phyloP scores from a whole-genome alignment of 352 stramenopile genomes.

The Phytophthora fragariaefolia region DNA sequence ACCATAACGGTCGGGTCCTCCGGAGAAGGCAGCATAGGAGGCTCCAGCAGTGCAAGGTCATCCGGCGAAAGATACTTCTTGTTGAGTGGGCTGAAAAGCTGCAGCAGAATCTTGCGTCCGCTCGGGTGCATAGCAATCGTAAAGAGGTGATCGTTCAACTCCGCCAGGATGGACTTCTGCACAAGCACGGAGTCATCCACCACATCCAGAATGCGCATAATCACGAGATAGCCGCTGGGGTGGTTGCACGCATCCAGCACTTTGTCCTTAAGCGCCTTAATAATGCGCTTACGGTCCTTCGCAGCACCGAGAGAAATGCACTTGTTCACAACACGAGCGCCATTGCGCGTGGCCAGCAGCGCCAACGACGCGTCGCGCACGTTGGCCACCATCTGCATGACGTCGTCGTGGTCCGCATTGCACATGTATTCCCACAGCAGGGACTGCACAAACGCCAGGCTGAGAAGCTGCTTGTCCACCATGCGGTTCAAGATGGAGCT shows the following conservation, averaged over 20 bases:
- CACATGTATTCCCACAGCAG: slow-evolving; percentile 92
- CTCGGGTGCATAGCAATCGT: slow-evolving; percentile 74
- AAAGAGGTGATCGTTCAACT: slow-evolving; percentile 82
- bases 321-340: slow-evolving; percentile 87
- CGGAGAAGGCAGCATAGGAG: slow-evolving; percentile 71
- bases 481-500: slow-evolving; percentile 82
- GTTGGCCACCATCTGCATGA: slow-evolving; percentile 88
- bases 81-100: slow-evolving; percentile 82
- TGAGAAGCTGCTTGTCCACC: slow-evolving; percentile 90
- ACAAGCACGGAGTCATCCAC: slow-evolving; percentile 92
- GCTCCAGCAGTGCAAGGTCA: slow-evolving; percentile 74
- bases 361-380: slow-evolving; percentile 87
- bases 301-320: slow-evolving; percentile 82
- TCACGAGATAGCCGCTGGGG: slow-evolving; percentile 90
- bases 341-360: slow-evolving; percentile 88
- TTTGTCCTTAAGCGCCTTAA: slow-evolving; percentile 92
- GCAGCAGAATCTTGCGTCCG: slow-evolving; percentile 81
- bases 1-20: slow-evolving; percentile 66
- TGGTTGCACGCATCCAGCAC: slow-evolving; percentile 90
- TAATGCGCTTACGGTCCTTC: slow-evolving; percentile 93
- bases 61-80: slow-evolving; percentile 86
- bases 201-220: slow-evolving; percentile 90
- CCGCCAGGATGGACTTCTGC: slow-evolving; percentile 88
- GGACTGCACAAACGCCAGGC: slow-evolving; percentile 89
- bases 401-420: slow-evolving; percentile 78